Evolutionary conservation across 192 early-diverging fungal species (phyloP).

Genomic region (Anaeromyces robustus): DNA sequence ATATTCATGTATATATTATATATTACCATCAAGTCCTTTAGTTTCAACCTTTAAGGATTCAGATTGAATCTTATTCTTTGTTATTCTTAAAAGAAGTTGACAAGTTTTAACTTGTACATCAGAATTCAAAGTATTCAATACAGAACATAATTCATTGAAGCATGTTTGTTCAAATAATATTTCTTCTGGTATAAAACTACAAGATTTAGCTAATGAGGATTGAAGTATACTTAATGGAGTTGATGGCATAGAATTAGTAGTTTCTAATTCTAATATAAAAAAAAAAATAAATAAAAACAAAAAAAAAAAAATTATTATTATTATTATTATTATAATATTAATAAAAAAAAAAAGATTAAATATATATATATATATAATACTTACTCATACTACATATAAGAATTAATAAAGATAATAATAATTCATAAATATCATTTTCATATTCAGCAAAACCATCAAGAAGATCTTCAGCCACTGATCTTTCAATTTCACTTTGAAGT

Average conservation of each 20-base stretch:
- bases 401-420: not conserved
- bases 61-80: constrained; percentile 10
- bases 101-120: constrained; percentile 16
- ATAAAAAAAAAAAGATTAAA: not conserved
- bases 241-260: constrained; percentile 2
- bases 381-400: not conserved
- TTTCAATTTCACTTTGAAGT: not conserved
- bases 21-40: not conserved
- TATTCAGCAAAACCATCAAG: not conserved
- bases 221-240: constrained; percentile 6
- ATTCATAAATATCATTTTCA: not conserved
- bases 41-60: constrained; percentile 19
- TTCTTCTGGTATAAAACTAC: constrained; percentile 4
- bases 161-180: constrained; percentile 7
- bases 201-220: constrained; percentile 6
- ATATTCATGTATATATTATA: too few species aligned
- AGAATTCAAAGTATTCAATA: constrained; percentile 12
- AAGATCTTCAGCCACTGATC: not conserved
- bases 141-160: constrained; percentile 7
- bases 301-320: too few species aligned
- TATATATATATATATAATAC: not conserved
- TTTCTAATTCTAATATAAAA: not conserved
- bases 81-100: constrained; percentile 13
- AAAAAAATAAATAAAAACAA: not conserved
- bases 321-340: not conserved